These are phyloP conservation scores for Emericellopsis cladophorae DNA, from an alignment of 2,329 filamentous ascomycete genomes.

Conservation along the genomic window DNA sequence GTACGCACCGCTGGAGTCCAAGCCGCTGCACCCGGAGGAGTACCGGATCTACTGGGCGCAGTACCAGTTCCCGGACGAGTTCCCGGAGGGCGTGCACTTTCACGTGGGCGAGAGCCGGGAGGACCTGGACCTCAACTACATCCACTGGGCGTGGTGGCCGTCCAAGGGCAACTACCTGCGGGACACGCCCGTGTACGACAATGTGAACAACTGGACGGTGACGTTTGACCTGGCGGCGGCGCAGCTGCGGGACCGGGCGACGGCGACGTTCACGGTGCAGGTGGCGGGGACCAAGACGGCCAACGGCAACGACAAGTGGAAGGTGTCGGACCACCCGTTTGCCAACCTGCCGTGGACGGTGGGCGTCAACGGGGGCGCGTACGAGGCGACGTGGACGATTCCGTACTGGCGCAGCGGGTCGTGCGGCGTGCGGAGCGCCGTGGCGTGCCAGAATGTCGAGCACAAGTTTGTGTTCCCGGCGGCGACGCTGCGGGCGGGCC, in stretches of 20 bases:
- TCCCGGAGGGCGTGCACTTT: conserved; percentile 44
- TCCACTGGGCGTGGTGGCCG: conserved; percentile 54
- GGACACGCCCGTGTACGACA: conserved; percentile 25
- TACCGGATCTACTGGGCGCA: conserved; percentile 49
- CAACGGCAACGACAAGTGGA: conserved; percentile 48
- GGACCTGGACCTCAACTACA: conserved; percentile 43
- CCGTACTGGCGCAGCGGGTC: conserved; percentile 31
- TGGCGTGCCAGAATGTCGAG: conserved; percentile 48
- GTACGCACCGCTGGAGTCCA: conserved; percentile 29
- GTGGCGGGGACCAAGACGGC: conserved; percentile 48
- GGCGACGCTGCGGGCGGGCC: conserved; percentile 29
- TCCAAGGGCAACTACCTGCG: conserved; percentile 35
- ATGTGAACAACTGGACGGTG: conserved; percentile 48
- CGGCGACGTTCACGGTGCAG: conserved; percentile 49
- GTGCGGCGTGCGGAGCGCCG: conserved; percentile 46
- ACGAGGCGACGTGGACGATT: conserved; percentile 39
- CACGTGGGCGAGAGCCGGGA: conserved; percentile 38
- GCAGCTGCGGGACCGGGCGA: conserved; percentile 24
- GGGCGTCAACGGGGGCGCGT: conserved; percentile 23
- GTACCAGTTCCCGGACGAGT: conserved; percentile 47
- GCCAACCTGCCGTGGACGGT: conserved; percentile 37
- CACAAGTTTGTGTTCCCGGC: conserved; percentile 46
- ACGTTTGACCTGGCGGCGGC: conserved; percentile 31
- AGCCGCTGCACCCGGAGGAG: conserved; percentile 39
- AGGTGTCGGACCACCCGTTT: conserved; percentile 37